Percentiles rank a stretch among this genome's conserved stretches.
phyloP scores from a whole-genome alignment of 2,329 filamentous ascomycete genomes.

The Davidsoniella eucalypti region DNA sequence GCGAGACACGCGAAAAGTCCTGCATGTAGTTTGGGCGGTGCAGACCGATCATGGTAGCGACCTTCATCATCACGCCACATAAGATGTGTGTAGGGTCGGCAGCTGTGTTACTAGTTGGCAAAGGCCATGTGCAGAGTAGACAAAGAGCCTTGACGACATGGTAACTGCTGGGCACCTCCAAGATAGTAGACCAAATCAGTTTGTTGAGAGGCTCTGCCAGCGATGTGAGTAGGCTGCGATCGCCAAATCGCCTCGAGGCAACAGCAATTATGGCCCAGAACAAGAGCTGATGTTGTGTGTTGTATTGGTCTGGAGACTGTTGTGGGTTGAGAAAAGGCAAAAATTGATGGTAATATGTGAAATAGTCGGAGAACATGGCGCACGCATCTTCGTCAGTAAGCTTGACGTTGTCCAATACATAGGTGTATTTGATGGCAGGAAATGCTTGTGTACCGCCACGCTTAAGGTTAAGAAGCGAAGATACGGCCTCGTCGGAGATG shows the following conservation, averaged over 20 bases:
- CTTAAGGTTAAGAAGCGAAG: conserved; percentile 49
- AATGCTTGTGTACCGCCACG: conserved; percentile 45
- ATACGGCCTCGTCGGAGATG: conserved; percentile 54
- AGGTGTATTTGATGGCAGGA: conserved; percentile 29
- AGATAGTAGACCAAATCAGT: conserved; percentile 61
- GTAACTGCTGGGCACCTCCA: conserved; percentile 62
- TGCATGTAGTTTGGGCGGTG: conserved; percentile 69
- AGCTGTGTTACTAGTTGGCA: conserved; percentile 66
- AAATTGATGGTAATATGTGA: conserved; percentile 59
- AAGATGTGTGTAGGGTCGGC: conserved; percentile 70
- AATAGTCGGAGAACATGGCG: conserved; percentile 58
- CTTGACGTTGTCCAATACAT: conserved; percentile 42
- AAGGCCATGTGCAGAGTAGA: conserved; percentile 64
- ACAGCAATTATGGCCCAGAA: conserved; percentile 76
- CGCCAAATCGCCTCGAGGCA: conserved; percentile 53
- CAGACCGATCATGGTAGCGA: conserved; percentile 67
- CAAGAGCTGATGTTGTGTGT: conserved; percentile 59
- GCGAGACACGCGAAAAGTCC: conserved; percentile 61
- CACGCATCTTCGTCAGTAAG: conserved; percentile 46
- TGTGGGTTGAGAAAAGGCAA: conserved; percentile 55
- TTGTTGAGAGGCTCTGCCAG: conserved; percentile 52
- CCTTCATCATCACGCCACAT: conserved; percentile 73
- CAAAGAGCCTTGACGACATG: conserved; percentile 70
- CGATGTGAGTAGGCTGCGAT: conserved; percentile 47
- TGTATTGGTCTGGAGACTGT: conserved; percentile 55